Evolutionary conservation across 108 stramenopile species (phyloP).

Genomic region (Skeletonema marinoi): DNA sequence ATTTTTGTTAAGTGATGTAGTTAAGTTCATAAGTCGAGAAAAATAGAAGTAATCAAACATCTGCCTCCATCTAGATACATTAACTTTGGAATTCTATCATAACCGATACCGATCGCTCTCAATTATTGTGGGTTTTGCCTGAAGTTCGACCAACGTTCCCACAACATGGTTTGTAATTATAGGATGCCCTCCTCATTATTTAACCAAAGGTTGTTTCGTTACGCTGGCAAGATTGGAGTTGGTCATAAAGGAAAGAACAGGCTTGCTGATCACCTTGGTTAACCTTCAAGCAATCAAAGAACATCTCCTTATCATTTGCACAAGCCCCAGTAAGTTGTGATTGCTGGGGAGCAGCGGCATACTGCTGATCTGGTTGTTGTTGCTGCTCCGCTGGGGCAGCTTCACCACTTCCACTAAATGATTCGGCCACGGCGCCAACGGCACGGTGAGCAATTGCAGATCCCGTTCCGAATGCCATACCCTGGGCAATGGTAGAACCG

Average conservation of each 20-base stretch:
- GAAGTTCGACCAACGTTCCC: not conserved
- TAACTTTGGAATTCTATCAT: not conserved
- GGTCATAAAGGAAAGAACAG: constrained; percentile 91
- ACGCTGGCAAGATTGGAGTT: constrained; percentile 88
- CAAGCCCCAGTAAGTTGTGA: constrained; percentile 67
- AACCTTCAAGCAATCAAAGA: constrained; percentile 89
- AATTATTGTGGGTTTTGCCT: not conserved
- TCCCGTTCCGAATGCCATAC: constrained; percentile 98
- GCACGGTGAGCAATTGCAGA: constrained; percentile 95
- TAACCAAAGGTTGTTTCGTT: constrained; percentile 47
- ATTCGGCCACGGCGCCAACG: constrained; percentile 83
- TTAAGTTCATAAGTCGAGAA: not conserved
- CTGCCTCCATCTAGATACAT: not conserved
- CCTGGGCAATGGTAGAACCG: constrained; percentile 95
- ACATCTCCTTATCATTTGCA: constrained; percentile 91
- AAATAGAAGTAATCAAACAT: not conserved
- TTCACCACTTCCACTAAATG: constrained; percentile 60
- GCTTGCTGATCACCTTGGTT: constrained; percentile 90
- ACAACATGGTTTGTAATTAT: not conserved
- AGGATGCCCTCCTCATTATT: not conserved
- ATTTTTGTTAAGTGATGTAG: not conserved
- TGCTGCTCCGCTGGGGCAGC: constrained; percentile 39
- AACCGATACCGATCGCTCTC: not conserved
- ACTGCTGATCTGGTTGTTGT: constrained; percentile 23
- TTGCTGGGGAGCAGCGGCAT: constrained; percentile 18